Conservation (phyloP, 441 rosid genomes). For the Corymbia citriodora region DNA sequence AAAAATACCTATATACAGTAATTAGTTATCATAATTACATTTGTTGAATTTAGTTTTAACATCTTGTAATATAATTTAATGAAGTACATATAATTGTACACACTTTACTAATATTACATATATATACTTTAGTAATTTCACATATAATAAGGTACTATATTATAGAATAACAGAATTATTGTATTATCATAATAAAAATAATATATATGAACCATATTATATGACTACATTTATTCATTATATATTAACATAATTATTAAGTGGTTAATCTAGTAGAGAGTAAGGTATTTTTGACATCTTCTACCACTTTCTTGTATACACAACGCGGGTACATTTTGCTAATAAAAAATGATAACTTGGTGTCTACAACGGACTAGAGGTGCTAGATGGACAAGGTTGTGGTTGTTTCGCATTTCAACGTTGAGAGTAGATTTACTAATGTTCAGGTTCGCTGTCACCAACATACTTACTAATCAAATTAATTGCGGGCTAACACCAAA, state of each 20-base stretch:
- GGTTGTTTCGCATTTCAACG: background rate
- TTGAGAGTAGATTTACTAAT: background rate
- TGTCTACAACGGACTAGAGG: background rate
- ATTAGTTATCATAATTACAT: background rate
- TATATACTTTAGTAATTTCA: background rate
- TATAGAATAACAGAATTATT: background rate
- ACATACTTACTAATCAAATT: background rate
- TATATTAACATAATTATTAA: background rate
- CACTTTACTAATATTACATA: accelerated
- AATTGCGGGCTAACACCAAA: background rate
- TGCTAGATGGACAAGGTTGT: background rate
- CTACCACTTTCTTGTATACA: background rate
- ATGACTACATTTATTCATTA: background rate
- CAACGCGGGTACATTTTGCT: background rate
- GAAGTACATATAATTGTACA: background rate
- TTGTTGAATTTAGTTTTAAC: background rate
- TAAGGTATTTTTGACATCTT: background rate
- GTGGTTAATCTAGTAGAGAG: background rate
- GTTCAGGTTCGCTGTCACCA: background rate
- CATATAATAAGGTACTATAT: background rate
- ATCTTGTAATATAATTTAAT: background rate
- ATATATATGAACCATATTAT: background rate
- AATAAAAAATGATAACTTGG: background rate
- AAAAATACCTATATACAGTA: too few relatives aligned
- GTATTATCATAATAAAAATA: background rate